phyloP scores from a whole-genome alignment of 73 alveolate genomes.

The Paramecium sonneborni region DNA sequence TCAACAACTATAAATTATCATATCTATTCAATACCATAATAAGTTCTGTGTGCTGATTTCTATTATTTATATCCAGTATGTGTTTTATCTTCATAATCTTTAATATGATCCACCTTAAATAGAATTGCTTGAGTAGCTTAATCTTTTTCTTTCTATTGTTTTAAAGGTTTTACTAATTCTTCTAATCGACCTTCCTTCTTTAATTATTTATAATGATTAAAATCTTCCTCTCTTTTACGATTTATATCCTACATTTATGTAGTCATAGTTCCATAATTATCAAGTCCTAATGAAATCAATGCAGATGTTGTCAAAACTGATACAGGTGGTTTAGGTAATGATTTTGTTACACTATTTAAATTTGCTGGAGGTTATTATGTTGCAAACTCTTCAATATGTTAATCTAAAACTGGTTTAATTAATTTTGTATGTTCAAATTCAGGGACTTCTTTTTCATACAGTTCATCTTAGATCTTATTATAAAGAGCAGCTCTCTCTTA shows the following conservation, averaged over 20 bases:
- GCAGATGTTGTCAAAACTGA: conserved; percentile 54
- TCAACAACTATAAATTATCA: background rate
- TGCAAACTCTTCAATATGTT: conserved; percentile 26
- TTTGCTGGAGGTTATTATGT: background rate
- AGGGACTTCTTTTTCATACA: conserved; percentile 13
- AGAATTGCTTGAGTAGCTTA: background rate
- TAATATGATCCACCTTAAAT: conserved; percentile 36
- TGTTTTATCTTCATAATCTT: conserved; percentile 50
- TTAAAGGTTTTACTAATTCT: background rate
- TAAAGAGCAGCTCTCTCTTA: conserved; percentile 50
- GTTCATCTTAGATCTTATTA: conserved; percentile 30
- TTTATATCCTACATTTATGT: conserved; percentile 10
- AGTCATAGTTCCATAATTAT: conserved; percentile 43
- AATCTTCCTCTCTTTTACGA: conserved; percentile 8
- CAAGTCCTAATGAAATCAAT: conserved; percentile 44
- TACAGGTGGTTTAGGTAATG: conserved; percentile 41
- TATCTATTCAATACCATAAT: background rate
- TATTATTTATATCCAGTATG: background rate
- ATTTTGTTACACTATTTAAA: background rate
- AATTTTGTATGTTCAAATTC: background rate
- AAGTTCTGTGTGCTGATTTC: background rate
- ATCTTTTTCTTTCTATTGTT: background rate
- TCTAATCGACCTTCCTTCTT: conserved; percentile 16
- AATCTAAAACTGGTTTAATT: conserved; percentile 5
- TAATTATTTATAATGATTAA: background rate